A percentile compares a stretch with the other conserved stretches of the same genome.
phyloP scores from a whole-genome alignment of 108 stramenopile species.

The Pelagomonas calceolata region DNA sequence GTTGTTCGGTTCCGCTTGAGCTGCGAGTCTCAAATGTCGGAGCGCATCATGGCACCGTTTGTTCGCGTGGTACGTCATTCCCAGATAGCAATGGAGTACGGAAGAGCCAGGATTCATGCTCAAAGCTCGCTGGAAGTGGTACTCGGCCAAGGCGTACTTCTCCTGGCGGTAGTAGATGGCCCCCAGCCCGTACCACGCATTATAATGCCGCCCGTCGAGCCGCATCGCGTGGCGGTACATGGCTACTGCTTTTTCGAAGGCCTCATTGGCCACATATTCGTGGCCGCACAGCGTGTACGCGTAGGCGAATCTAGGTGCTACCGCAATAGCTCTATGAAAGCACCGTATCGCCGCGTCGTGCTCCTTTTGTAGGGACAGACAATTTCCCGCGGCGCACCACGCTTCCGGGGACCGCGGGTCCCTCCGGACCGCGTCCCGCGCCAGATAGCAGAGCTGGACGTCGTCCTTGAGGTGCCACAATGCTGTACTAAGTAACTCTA shows the following conservation, averaged over 20 bases:
- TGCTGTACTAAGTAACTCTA: slow-evolving; percentile 78
- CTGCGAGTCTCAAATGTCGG: slow-evolving; percentile 70
- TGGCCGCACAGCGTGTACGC: slow-evolving; percentile 90
- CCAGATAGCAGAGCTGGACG: slow-evolving; percentile 81
- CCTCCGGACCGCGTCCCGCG: slow-evolving; percentile 70
- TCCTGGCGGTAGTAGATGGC: slow-evolving; percentile 92
- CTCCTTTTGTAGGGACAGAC: slow-evolving; percentile 92
- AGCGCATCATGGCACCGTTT: slow-evolving; percentile 72
- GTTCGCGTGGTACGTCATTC: slow-evolving; percentile 83
- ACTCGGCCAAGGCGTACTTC: slow-evolving; percentile 86
- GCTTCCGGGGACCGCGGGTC: slow-evolving; percentile 73
- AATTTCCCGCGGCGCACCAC: slow-evolving; percentile 94
- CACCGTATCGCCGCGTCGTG: slow-evolving; percentile 86
- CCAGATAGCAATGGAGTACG: slow-evolving; percentile 81
- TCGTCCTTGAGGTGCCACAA: slow-evolving; percentile 92
- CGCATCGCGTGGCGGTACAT: slow-evolving; percentile 79
- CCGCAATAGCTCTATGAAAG: slow-evolving; percentile 75
- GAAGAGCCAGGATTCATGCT: slow-evolving; percentile 73
- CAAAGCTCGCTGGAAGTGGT: slow-evolving; percentile 79
- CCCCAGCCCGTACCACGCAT: slow-evolving; percentile 72
- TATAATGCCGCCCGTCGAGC: slow-evolving; percentile 54
- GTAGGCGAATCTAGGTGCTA: slow-evolving; percentile 81
- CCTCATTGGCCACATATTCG: slow-evolving; percentile 91
- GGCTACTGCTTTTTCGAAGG: slow-evolving; percentile 84
- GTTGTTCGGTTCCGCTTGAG: slow-evolving; percentile 66